Evolutionary conservation across 2,329 filamentous ascomycete species (phyloP).

Genomic region (Cryphonectria japonica): DNA sequence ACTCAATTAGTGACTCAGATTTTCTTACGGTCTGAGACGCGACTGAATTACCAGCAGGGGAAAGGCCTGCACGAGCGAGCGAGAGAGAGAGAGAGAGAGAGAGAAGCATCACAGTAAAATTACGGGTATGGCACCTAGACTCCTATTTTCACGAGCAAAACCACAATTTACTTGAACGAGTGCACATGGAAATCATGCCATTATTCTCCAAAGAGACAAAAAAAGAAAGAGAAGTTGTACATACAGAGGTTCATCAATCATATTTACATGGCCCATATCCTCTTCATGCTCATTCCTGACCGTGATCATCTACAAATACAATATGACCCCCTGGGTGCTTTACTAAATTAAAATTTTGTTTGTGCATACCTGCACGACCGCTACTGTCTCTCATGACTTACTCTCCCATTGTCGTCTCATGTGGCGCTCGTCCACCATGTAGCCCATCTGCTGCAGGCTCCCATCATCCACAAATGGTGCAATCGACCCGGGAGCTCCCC

Average conservation of each 20-base stretch:
- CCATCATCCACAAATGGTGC: neutral
- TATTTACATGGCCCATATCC: neutral
- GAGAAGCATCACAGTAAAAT: neutral
- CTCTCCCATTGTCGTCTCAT: neutral
- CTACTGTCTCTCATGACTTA: neutral
- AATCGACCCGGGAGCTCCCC: neutral
- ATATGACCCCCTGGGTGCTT: neutral
- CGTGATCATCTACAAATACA: neutral
- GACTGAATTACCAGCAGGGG: too few species aligned
- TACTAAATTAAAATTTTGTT: neutral
- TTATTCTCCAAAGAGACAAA: neutral
- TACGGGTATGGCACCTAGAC: neutral
- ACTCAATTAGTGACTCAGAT: too few species aligned
- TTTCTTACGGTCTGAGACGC: too few species aligned
- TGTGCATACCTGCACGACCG: too few species aligned
- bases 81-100: neutral
- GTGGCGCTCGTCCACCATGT: neutral
- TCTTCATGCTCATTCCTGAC: neutral
- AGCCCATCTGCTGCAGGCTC: neutral
- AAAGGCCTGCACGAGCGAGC: neutral
- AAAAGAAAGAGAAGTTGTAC: neutral
- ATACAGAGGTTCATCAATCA: neutral
- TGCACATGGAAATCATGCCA: neutral
- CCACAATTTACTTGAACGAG: neutral
- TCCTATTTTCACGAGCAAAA: neutral